phyloP scores from a whole-genome alignment of 805 yeast genomes.

The Hanseniaspora clermontiae region DNA sequence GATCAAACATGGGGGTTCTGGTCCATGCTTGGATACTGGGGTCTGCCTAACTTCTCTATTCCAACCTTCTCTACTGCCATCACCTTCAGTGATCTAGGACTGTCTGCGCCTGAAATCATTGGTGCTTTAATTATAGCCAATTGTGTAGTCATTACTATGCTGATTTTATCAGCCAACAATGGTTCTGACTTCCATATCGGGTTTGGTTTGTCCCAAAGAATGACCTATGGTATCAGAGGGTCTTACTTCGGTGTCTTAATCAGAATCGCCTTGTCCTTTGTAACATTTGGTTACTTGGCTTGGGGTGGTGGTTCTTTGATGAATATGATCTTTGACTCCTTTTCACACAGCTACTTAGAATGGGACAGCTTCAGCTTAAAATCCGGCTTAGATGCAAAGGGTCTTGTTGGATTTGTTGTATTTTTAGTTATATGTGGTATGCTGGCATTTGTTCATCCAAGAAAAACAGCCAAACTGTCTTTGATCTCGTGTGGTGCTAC shows the following conservation, averaged over 20 bases:
- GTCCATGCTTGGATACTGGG: slow-evolving; percentile 30
- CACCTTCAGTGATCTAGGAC: slow-evolving; percentile 22
- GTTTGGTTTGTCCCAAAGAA: slow-evolving; percentile 30
- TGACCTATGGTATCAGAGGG: slow-evolving; percentile 29
- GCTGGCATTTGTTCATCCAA: slow-evolving; percentile 25
- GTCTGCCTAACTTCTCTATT: slow-evolving; percentile 28
- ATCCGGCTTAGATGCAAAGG: slow-evolving; percentile 29
- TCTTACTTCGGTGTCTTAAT: slow-evolving; percentile 28
- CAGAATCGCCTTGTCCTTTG: slow-evolving; percentile 28
- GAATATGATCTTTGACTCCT: slow-evolving; percentile 24
- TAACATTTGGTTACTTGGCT: slow-evolving; percentile 32
- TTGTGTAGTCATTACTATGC: slow-evolving; percentile 18
- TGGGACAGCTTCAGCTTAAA: slow-evolving; percentile 24
- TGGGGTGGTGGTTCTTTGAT: slow-evolving; percentile 30
- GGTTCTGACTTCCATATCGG: slow-evolving; percentile 30
- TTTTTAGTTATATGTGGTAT: slow-evolving; percentile 29
- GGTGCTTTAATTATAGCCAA: slow-evolving; percentile 23
- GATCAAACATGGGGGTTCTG: slow-evolving; percentile 30
- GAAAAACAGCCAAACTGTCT: slow-evolving; percentile 23
- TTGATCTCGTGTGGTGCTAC: slow-evolving; percentile 21
- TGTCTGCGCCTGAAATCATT: slow-evolving; percentile 24
- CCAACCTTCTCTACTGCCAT: slow-evolving; percentile 30
- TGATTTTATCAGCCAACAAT: slow-evolving; percentile 21
- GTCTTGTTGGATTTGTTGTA: slow-evolving; percentile 31
- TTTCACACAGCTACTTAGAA: slow-evolving; percentile 19